These are phyloP conservation scores for Cercospora berteroae DNA, from an alignment of 2,329 filamentous ascomycete genomes.

Conservation along the genomic window DNA sequence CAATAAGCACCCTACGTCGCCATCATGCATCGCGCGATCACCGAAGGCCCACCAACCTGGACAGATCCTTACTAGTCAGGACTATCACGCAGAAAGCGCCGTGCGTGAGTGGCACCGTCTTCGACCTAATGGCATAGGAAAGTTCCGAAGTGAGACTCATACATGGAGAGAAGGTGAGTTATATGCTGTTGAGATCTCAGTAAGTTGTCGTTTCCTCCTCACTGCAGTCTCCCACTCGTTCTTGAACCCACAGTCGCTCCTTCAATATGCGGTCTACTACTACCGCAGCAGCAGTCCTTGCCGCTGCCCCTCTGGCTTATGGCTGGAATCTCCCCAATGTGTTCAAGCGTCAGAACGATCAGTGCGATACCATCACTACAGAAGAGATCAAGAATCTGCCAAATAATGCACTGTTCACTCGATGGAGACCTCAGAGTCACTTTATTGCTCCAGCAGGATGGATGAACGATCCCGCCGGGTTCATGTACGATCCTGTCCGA, in stretches of 20 bases:
- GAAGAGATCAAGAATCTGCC: slow-evolving; percentile 38
- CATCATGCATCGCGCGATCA: background rate
- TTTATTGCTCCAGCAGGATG: slow-evolving; percentile 50
- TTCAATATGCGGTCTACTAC: slow-evolving; percentile 15
- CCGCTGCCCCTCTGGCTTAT: slow-evolving; percentile 8
- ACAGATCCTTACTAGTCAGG: background rate
- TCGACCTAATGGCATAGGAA: background rate
- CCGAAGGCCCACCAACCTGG: background rate
- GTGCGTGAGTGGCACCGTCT: background rate
- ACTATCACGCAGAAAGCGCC: background rate
- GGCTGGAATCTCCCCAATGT: background rate
- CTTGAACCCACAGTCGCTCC: background rate
- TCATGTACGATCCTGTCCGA: slow-evolving; percentile 50
- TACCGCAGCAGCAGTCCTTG: slow-evolving; percentile 14
- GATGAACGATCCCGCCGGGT: slow-evolving; percentile 53
- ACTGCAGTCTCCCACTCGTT: background rate
- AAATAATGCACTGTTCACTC: slow-evolving; percentile 51
- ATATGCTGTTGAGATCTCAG: slow-evolving; percentile 8
- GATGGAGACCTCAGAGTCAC: slow-evolving; percentile 49
- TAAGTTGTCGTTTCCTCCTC: background rate
- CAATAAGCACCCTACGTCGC: background rate
- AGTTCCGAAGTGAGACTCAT: background rate
- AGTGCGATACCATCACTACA: slow-evolving; percentile 33
- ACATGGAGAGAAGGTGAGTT: background rate
- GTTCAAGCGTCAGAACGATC: background rate